Conservation (phyloP, 1,139 yeast species). For the Hansenula sp. region DNA sequence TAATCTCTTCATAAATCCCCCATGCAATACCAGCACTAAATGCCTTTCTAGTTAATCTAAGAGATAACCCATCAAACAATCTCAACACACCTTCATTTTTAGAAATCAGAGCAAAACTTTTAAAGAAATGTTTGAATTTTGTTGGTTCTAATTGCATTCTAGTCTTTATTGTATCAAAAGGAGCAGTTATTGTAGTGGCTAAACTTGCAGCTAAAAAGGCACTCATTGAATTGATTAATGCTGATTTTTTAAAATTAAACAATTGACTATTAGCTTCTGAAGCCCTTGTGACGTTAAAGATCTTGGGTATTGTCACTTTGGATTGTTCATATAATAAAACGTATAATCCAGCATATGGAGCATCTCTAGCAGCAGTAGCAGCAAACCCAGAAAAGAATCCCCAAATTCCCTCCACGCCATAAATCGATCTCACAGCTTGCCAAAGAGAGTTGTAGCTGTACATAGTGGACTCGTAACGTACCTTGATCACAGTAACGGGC, state of each 20-base stretch:
- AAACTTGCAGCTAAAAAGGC: conserved; percentile 74
- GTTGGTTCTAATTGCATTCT: conserved; percentile 71
- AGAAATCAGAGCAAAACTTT: conserved; percentile 36
- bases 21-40: conserved; percentile 93
- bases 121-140: conserved; percentile 34
- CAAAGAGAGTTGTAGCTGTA: conserved; percentile 64
- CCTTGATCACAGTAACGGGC: conserved; percentile 96
- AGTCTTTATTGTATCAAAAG: conserved; percentile 92
- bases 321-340: conserved; percentile 78
- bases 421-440: conserved; percentile 61
- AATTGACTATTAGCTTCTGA: conserved; percentile 17
- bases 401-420: conserved; percentile 40
- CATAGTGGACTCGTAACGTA: conserved; percentile 76
- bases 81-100: conserved; percentile 57
- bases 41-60: conserved; percentile 81
- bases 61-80: conserved; percentile 77
- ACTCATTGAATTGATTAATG: conserved; percentile 61
- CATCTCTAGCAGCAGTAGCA: conserved; percentile 86
- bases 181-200: conserved; percentile 87
- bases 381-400: conserved; percentile 87
- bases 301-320: conserved; percentile 42
- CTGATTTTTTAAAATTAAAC: conserved; percentile 38
- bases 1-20: conserved; percentile 91
- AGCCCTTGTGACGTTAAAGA: conserved; percentile 22
- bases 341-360: conserved; percentile 94